Base-by-base conservation (phyloP, 352 stramenopile genomes). In the Blastocystis sp. region DNA sequence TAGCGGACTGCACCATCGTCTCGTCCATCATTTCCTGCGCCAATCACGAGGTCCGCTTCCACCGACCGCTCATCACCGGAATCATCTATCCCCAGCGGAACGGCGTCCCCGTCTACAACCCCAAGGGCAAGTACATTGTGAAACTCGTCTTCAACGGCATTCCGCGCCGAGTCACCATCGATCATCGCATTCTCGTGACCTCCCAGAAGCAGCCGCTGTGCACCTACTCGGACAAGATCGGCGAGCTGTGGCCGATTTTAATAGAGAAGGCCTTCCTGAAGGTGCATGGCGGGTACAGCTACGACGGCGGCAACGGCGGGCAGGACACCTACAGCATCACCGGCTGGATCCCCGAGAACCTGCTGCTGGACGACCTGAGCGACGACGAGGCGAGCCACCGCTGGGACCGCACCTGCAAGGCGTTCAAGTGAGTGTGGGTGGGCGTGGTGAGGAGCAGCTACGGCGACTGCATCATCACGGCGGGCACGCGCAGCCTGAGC, bases 211-310 rank as follows among this genome's bases (percentile, higher is more conserved):
- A 94, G 38, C 90, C 96, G 28, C 88, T 97, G 19, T 96, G 93
- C 71, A 94, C 92, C 38, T 94, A 92, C 59, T 91, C 90, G 2
- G 60, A 94, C 90, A 34, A 95, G 92, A 23, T 90, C 79, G 60
- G 91, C 28, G 93, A 95, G 90, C 77, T 95, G 17, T 96, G 93
- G 93, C 96, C 98, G n/a, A 94, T 92, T 86, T 92, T 99, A 17
- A 96, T 99, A 45, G 96, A 98, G 92, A 98, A 99, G 89, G 96
- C 96, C 1, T 98, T 98, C 87, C 91, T 99, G 88, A 99, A 98
- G 90, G 91, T 98, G 4, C 96, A 95, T 78, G 96, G 96, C 53
- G 95, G 95, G 0, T 99, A 98, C 89, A 93, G 98, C 88, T 99
- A 98, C 91, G 94, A 95, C 48, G 96, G 96, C 21, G 96, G 94